These are phyloP conservation scores for Teratosphaeriaceae sp. DNA, from an alignment of 2,329 filamentous ascomycete genomes.

Conservation along the genomic window DNA sequence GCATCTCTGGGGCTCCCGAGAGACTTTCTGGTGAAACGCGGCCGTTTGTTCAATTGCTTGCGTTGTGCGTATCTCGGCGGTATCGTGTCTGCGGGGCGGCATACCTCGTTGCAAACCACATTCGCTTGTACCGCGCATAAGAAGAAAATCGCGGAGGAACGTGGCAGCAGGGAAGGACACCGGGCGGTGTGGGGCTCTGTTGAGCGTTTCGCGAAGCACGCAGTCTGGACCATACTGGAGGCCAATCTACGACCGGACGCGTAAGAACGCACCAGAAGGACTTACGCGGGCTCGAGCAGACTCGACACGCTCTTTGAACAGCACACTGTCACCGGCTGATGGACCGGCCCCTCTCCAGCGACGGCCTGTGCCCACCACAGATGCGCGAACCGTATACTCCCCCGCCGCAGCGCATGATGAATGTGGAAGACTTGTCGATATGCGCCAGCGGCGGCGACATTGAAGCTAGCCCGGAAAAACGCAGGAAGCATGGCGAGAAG, in stretches of 20 bases:
- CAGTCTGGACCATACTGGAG: too few species aligned
- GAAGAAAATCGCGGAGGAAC: neutral
- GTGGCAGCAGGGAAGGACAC: neutral
- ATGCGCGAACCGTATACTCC: slow-evolving; percentile 12
- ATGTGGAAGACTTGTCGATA: slow-evolving; percentile 19
- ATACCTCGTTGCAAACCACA: neutral
- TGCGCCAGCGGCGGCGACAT: slow-evolving; percentile 20
- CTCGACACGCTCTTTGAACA: too few species aligned
- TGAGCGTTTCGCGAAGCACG: too few species aligned
- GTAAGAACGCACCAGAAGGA: too few species aligned
- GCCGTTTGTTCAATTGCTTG: neutral
- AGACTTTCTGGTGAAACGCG: neutral
- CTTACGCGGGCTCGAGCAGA: too few species aligned
- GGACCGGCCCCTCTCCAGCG: neutral
- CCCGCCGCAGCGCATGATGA: slow-evolving; percentile 12
- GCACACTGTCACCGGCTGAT: too few species aligned
- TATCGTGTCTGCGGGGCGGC: neutral
- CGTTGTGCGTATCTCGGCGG: neutral
- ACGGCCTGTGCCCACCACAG: slow-evolving; percentile 7
- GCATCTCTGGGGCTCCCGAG: neutral
- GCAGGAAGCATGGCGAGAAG: slow-evolving; percentile 9
- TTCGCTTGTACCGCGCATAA: neutral
- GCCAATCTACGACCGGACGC: too few species aligned
- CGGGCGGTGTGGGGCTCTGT: neutral
- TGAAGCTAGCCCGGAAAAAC: slow-evolving; percentile 1